Percentiles rank a stretch among this genome's conserved stretches.
Evolutionary conservation across 1,284 basidiomycete genomes (phyloP).

Genomic region (Cryptococcus sp.): DNA sequence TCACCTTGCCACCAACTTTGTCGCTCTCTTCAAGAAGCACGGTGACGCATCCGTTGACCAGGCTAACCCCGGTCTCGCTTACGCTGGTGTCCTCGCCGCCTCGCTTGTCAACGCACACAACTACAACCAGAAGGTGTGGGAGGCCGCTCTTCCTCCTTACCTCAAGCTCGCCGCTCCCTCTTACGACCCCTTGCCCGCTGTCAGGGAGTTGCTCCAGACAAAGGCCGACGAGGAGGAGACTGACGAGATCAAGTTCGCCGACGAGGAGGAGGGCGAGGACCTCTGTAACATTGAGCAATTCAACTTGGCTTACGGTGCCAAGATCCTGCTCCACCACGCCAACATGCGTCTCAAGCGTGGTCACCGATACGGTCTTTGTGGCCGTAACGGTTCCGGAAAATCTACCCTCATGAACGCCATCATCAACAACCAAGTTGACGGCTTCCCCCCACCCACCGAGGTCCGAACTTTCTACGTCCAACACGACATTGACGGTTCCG

Average conservation of each 20-base stretch:
- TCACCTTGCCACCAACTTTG: constrained; percentile 66
- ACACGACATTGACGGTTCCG: constrained; percentile 96
- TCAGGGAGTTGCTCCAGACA: constrained; percentile 83
- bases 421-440: constrained; percentile 94
- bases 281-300: constrained; percentile 84
- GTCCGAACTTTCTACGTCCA: constrained; percentile 99
- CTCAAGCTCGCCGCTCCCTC: constrained; percentile 67
- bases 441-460: constrained; percentile 86
- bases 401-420: constrained; percentile 97
- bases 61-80: constrained; percentile 66
- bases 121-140: constrained; percentile 88
- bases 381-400: constrained; percentile 98
- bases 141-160: constrained; percentile 71
- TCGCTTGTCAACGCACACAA: constrained; percentile 87
- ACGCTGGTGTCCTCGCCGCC: constrained; percentile 76
- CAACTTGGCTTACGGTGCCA: constrained; percentile 96
- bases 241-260: constrained; percentile 70
- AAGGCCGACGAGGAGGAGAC: constrained; percentile 77
- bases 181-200: constrained; percentile 68
- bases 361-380: constrained; percentile 96
- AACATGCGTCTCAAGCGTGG: constrained; percentile 96
- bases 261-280: constrained; percentile 96
- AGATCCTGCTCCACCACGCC: constrained; percentile 95
- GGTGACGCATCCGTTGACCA: constrained; percentile 59
- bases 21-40: constrained; percentile 79